Base-by-base conservation (phyloP, 1,284 basidiomycete genomes). In the Rhizopogon parksii region DNA sequence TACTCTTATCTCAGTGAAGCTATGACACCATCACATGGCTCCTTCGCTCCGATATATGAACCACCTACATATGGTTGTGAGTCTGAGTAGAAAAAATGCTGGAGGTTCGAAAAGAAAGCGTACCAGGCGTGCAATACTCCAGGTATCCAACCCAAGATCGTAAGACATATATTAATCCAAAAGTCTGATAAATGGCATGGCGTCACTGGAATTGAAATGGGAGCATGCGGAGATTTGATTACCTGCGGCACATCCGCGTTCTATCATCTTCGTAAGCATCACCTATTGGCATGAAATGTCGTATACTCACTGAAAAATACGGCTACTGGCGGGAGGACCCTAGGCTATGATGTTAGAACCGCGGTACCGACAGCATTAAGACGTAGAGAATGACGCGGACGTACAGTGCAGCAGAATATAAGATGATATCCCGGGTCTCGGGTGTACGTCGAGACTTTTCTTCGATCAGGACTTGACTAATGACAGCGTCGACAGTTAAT, bases 131-230 rank as follows among this genome's bases (percentile, higher is more conserved):
- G 54, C 8, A 55, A 19, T 1, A 55, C 39, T 21, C 54, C 54
- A 5, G 54, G 54, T 39, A 55, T 55, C 54, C 54, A 55, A 36
- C 54, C 54, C 25, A 55, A 36, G 11, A 55, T 55, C 36, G 37
- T 54, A 8, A 55, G 42, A 6, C 27, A 36, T 11, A 54, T 50
- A 35, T 55, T 55, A 19, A 55, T 54, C 47, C 53, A 55, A 37
- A 55, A 55, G 40, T 55, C 53, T 55, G 25, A 15, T 9, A 12
- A 5, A 34, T 9, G 17, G 3, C n/a, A 24, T 21, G 11, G 15
- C 5, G 6, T 46, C 27, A 25, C 19, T 47, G 34, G 12, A 32
- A n/a, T 36, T 14, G n/a, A 4, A 27, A 27, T 21, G 14, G 15
- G 7, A n/a, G n/a, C 7, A 2, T 5, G 15, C 5, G 15, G 14